Conservation (phyloP, 2,329 filamentous ascomycete genomes). For the Macrophomina phaseolina region DNA sequence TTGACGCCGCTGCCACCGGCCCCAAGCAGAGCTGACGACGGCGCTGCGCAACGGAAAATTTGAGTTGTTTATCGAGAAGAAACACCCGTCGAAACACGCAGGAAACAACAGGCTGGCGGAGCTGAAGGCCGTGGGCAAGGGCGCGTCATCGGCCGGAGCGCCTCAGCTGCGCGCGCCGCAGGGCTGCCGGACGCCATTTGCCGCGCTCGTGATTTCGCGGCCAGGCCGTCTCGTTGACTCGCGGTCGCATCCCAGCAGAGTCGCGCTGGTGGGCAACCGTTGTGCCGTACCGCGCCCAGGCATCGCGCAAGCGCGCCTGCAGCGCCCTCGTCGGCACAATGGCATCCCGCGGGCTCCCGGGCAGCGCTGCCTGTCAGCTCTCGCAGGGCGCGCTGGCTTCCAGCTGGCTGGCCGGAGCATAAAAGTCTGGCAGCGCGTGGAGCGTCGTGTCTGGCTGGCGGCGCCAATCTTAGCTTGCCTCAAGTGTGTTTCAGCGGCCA, state of each 20-base stretch:
- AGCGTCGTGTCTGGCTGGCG: conserved; percentile 9
- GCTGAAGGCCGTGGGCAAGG: conserved; percentile 5
- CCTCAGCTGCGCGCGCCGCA: neutral
- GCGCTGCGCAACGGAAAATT: conserved; percentile 13
- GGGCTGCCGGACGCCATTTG: neutral
- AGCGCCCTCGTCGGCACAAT: conserved; percentile 3
- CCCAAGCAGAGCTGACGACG: neutral
- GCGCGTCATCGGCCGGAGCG: neutral
- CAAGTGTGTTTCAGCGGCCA: conserved; percentile 21
- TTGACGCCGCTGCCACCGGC: conserved; percentile 3
- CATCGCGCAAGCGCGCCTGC: neutral
- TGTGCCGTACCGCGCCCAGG: neutral
- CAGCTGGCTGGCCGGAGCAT: neutral
- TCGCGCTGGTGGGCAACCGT: neutral
- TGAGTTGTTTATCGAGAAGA: conserved; percentile 24
- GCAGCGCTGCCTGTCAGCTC: neutral
- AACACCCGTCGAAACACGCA: conserved; percentile 22
- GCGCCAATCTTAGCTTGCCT: conserved; percentile 19
- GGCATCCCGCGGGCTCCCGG: neutral
- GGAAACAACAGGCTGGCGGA: conserved; percentile 13
- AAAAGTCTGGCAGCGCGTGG: conserved; percentile 15
- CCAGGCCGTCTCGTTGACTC: neutral
- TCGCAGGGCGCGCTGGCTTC: neutral
- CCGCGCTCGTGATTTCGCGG: neutral
- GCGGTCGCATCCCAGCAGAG: neutral